Conservation (phyloP, 352 stramenopile species). For the Phytophthora hybrid region DNA sequence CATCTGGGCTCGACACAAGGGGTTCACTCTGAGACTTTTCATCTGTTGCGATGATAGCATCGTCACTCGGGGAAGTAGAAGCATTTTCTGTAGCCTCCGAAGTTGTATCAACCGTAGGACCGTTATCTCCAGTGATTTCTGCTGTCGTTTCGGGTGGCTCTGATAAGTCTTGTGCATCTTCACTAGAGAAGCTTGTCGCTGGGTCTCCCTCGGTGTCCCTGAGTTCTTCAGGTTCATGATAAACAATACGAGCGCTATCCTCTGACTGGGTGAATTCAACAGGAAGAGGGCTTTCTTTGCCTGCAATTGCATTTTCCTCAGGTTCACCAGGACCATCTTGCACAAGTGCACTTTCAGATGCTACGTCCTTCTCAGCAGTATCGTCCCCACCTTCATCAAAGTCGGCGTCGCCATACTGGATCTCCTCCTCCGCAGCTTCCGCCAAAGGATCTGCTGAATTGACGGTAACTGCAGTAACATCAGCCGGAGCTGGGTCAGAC, state of each 20-base stretch:
- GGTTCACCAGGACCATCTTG: not conserved
- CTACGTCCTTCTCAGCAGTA: not conserved
- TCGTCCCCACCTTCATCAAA: slow-evolving; percentile 32
- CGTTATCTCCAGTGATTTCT: slow-evolving; percentile 1
- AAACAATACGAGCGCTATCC: not conserved
- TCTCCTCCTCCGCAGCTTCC: slow-evolving; percentile 19
- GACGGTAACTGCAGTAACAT: not conserved
- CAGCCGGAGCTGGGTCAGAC: not conserved
- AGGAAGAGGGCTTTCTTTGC: not conserved
- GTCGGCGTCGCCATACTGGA: slow-evolving; percentile 22
- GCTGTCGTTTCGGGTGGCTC: not conserved
- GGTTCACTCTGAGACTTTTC: not conserved
- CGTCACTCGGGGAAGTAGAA: slow-evolving; percentile 4
- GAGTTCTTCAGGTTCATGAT: not conserved
- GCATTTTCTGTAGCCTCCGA: slow-evolving; percentile 3
- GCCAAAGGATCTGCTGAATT: not conserved
- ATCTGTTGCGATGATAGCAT: not conserved
- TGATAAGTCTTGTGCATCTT: not conserved
- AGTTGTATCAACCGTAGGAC: not conserved
- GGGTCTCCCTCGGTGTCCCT: not conserved
- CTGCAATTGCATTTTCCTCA: not conserved
- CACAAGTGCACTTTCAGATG: not conserved
- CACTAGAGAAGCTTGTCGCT: not conserved
- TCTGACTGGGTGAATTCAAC: not conserved
- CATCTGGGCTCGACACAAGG: slow-evolving; percentile 7